Evolutionary conservation across 1,139 yeast species (phyloP), one percentile per base, ranked within the genome.

Genomic region (Magnusiomyces magnusii): DNA sequence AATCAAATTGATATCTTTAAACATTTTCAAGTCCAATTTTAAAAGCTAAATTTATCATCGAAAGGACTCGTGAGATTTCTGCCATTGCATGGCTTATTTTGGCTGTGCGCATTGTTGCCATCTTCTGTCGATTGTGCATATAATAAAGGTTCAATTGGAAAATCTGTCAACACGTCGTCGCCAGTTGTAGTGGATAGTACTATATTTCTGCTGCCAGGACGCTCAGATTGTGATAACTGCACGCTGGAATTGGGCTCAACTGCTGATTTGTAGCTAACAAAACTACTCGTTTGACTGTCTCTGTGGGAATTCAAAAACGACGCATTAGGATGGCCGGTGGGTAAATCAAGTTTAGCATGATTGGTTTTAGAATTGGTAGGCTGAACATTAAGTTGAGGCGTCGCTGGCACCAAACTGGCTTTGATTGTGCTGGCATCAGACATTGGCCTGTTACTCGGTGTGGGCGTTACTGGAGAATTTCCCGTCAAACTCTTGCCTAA

Each of bases 71-170:
- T 25, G 25, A 2, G 36, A 49, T 25, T 24, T 13, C 10, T n/a
- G n/a, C n/a, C n/a, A n/a, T n/a, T n/a, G n/a, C n/a, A n/a, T n/a
- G n/a, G n/a, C n/a, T n/a, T n/a, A n/a, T n/a, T n/a, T n/a, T n/a
- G n/a, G n/a, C n/a, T n/a, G 50, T 10, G 50, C 23, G 10, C 25
- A 44, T 31, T 36, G 27, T 21, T 7, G 17, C 50, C 28, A 10
- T 7, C 50, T 21, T 47, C 28, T 19, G 24, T 27, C 5, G 13
- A 9, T 47, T 47, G 50, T 10, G 53, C 47, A 21, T 51, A 51
- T 7, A 51, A n/a, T 9, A 51, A 21, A 23, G 53, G 44, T 21
- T 51, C 53, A 5, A 51, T 51, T 19, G 53, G 53, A 17, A 51
- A 21, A 19, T 51, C 53, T 7, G 44, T 28, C 7, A 51, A n/a